phyloP scores from a whole-genome alignment of 495 filamentous ascomycete genomes.

The Trypethelium eluteriae region DNA sequence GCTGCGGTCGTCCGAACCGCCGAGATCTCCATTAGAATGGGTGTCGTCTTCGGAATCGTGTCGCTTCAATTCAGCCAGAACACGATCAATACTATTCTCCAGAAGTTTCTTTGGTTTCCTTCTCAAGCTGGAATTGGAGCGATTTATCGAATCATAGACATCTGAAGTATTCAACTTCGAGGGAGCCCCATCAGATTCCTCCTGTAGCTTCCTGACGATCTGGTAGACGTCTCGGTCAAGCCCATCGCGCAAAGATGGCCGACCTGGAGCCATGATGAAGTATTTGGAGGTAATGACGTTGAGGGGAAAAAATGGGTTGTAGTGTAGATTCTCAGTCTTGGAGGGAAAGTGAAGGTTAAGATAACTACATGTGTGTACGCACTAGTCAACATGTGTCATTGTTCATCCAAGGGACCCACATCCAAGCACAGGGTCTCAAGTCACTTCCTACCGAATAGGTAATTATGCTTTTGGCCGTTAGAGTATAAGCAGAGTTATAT shows the following conservation, averaged over 20 bases:
- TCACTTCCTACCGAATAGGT: no score
- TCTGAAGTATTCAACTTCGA: background rate
- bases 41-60: constrained; percentile 50
- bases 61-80: constrained; percentile 63
- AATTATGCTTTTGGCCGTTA: no score
- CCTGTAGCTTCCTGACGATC: constrained; percentile 62
- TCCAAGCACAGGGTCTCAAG: no score
- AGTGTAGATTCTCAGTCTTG: background rate
- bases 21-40: constrained; percentile 47
- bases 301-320: constrained; percentile 10
- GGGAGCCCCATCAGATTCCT: constrained; percentile 23
- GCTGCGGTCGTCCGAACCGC: constrained; percentile 57
- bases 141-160: constrained; percentile 63
- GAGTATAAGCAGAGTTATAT: no score
- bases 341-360: no score
- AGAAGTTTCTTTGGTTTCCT: constrained; percentile 70
- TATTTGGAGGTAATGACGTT: background rate
- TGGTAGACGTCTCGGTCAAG: constrained; percentile 52
- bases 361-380: no score
- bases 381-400: no score
- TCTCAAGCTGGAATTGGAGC: constrained; percentile 76
- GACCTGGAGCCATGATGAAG: constrained; percentile 12
- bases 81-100: constrained; percentile 79
- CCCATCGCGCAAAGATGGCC: constrained; percentile 27
- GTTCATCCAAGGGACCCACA: no score